Percentiles rank a stretch among this genome's conserved stretches.
phyloP scores from a whole-genome alignment of 2,329 filamentous ascomycete genomes.

The Setomelanomma holmii region DNA sequence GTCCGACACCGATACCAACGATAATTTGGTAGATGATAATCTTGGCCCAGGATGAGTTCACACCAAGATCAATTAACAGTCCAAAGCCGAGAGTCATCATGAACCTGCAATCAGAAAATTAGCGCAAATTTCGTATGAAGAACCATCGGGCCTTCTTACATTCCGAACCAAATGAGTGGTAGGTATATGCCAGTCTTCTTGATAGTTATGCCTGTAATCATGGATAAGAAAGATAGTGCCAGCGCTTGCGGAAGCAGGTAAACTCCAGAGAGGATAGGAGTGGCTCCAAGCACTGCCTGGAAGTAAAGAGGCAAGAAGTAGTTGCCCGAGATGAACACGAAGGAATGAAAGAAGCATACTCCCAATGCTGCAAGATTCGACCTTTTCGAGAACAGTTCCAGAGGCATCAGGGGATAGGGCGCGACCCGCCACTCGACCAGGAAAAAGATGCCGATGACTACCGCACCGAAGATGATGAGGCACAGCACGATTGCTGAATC shows the following conservation, averaged over 20 bases:
- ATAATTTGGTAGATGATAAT: conserved; percentile 51
- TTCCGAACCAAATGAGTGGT: conserved; percentile 47
- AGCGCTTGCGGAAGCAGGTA: conserved; percentile 76
- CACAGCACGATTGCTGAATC: conserved; percentile 76
- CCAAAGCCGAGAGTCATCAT: conserved; percentile 50
- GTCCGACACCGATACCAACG: conserved; percentile 60
- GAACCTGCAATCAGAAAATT: neutral
- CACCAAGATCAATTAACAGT: conserved; percentile 45
- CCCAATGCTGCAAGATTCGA: conserved; percentile 71
- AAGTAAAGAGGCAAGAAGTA: conserved; percentile 90
- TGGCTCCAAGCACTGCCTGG: conserved; percentile 73
- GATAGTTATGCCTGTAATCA: conserved; percentile 61
- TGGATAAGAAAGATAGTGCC: conserved; percentile 69
- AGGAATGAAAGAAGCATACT: conserved; percentile 75
- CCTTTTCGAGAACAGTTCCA: conserved; percentile 70
- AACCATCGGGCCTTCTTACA: conserved; percentile 7
- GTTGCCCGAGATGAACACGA: conserved; percentile 76
- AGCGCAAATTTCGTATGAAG: neutral
- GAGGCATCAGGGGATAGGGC: conserved; percentile 78
- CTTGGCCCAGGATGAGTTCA: conserved; percentile 46
- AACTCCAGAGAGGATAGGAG: conserved; percentile 75
- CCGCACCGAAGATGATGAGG: conserved; percentile 74
- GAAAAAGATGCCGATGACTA: conserved; percentile 71
- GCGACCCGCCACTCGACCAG: conserved; percentile 77
- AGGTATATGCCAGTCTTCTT: conserved; percentile 56